Base-by-base conservation (phyloP, 164 flowering plant species). In the Echeveria elegans region DNA sequence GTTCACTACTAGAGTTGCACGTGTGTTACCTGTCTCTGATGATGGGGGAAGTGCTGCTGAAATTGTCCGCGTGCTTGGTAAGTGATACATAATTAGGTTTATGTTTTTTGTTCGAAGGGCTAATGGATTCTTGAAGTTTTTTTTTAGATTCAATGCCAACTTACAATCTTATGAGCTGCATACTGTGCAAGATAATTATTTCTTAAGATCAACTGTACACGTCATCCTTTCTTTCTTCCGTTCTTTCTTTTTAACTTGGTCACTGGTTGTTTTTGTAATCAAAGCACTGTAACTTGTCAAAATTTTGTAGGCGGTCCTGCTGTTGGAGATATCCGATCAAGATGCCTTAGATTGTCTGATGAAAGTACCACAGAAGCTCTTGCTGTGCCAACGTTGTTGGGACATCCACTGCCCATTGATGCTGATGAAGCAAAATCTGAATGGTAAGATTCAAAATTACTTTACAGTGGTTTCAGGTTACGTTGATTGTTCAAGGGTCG, bases 31-130 rank as follows among this genome's bases (percentile, higher is more conserved):
- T 66, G 98, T 94, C 72, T 94, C 98, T 71, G 98, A 94, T 77
- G 97, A 94, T 75, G 98, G 98, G 18, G 98, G 98, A 66, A 90
- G 97, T 72, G 90, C 98, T 8, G 97, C 98, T 6, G 98, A 90
- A 85, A 90, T 94, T 69, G 98, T 94, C 76, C 97, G 97, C 30
- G 98, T 90, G 41, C 97, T 94, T 62, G 98, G 98, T 90, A 73
- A 69, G 69, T 70, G 23, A 9, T 53, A 24, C 12, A n/a, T n/a
- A n/a, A n/a, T 38, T 38, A 5, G 24, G 58, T 26, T 23, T 50
- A 21, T 3, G 6, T 11, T 24, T 53, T 53, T 53, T 6, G 8
- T 24, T 29, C 59, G 14, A 53, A 24, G n/a, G 30, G 24, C 24
- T 23, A 14, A 53, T 53, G 23, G 18, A 48, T 3, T 48, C 21